Evolutionary conservation across 2,329 filamentous ascomycete species (phyloP).

Genomic region (Pseudogymnoascus sp.): DNA sequence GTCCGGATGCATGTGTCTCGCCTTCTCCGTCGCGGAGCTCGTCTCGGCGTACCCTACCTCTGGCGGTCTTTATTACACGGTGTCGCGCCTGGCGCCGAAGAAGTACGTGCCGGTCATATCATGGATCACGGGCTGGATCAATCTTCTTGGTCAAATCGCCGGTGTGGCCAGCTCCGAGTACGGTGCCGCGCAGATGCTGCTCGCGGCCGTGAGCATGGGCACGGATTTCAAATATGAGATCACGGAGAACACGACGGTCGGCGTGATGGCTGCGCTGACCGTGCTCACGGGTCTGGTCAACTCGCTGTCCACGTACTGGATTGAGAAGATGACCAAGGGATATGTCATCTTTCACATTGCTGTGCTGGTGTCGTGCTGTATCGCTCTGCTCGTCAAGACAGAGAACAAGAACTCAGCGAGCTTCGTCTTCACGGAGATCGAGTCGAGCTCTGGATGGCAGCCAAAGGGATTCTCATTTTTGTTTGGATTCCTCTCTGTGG

Average conservation of each 20-base stretch:
- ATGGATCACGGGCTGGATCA: slow-evolving; percentile 39
- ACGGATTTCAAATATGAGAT: slow-evolving; percentile 39
- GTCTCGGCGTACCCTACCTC: slow-evolving; percentile 51
- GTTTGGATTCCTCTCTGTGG: slow-evolving; percentile 52
- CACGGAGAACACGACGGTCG: slow-evolving; percentile 39
- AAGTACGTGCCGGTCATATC: slow-evolving; percentile 40
- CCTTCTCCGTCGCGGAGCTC: slow-evolving; percentile 45
- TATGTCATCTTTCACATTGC: slow-evolving; percentile 50
- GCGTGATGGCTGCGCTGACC: slow-evolving; percentile 46
- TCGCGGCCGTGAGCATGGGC: slow-evolving; percentile 45
- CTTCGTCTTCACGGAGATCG: slow-evolving; percentile 48
- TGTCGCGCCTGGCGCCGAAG: slow-evolving; percentile 43
- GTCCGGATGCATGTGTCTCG: slow-evolving; percentile 47
- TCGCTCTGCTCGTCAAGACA: slow-evolving; percentile 42
- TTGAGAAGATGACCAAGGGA: slow-evolving; percentile 48
- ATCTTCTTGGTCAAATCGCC: slow-evolving; percentile 40
- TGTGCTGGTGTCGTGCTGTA: slow-evolving; percentile 42
- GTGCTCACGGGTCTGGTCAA: slow-evolving; percentile 45
- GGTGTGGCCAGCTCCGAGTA: slow-evolving; percentile 50
- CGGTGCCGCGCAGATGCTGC: slow-evolving; percentile 46
- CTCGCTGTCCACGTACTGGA: slow-evolving; percentile 47
- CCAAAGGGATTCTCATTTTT: slow-evolving; percentile 47
- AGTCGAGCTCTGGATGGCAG: slow-evolving; percentile 43
- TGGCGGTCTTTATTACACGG: slow-evolving; percentile 45
- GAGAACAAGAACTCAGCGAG: slow-evolving; percentile 41